A percentile compares a stretch with the other conserved stretches of the same genome.
phyloP scores from a whole-genome alignment of 192 early-diverging fungal species.

The Backusella australiensis region DNA sequence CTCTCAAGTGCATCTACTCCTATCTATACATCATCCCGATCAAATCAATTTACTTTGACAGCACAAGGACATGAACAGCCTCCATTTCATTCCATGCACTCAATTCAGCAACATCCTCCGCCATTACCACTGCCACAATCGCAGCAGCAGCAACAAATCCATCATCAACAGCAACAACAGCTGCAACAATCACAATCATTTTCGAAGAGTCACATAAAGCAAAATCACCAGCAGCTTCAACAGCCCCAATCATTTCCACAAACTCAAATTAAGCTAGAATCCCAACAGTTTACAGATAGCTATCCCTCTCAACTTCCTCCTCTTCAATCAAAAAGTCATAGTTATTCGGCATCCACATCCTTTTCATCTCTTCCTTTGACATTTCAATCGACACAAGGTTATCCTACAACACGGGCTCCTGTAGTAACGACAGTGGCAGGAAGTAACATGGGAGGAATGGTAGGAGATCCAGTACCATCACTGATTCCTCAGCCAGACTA shows the following conservation, averaged over 20 bases:
- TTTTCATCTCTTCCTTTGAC: constrained; percentile 8
- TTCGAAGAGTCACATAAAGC: background rate
- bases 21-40: constrained; percentile 1
- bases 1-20: constrained; percentile 19
- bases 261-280: background rate
- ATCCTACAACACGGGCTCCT: background rate
- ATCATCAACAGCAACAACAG: background rate
- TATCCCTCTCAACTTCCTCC: constrained; percentile 28
- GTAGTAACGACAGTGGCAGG: background rate
- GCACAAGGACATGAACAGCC: background rate
- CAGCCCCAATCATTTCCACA: background rate
- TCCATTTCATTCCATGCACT: background rate
- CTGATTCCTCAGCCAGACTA: background rate
- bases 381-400: background rate
- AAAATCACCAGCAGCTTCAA: background rate
- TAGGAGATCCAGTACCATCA: background rate
- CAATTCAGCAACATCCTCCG: background rate
- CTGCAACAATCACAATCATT: background rate
- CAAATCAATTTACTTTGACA: constrained; percentile 6
- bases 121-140: background rate
- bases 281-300: background rate
- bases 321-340: constrained; percentile 12
- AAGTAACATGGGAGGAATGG: background rate
- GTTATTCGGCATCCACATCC: background rate
- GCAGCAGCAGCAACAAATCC: background rate